Percentiles rank a stretch among this genome's conserved stretches.
Evolutionary conservation across 2,329 filamentous ascomycete species (phyloP).

Genomic region (Neonectria coccinea): DNA sequence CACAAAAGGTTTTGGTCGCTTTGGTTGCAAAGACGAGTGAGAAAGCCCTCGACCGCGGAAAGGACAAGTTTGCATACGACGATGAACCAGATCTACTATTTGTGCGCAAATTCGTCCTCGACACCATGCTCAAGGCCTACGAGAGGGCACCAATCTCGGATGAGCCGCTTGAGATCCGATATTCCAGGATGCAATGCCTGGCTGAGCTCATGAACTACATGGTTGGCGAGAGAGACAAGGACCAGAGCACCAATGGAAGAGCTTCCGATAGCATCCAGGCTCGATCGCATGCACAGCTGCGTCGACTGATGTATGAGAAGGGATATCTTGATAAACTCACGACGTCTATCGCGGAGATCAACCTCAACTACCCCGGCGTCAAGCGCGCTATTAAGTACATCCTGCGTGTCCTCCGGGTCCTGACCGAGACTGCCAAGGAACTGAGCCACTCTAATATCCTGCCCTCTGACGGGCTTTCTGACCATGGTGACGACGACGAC

Average conservation of each 20-base stretch:
- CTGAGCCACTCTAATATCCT: conserved; percentile 86
- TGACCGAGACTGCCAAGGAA: conserved; percentile 88
- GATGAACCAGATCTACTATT: conserved; percentile 88
- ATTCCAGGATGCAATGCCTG: conserved; percentile 86
- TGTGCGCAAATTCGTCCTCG: conserved; percentile 93
- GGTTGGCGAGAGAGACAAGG: conserved; percentile 82
- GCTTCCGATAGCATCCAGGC: conserved; percentile 54
- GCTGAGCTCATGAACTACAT: conserved; percentile 94
- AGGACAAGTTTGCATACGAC: conserved; percentile 73
- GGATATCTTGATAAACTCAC: conserved; percentile 92
- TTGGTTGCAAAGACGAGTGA: conserved; percentile 91
- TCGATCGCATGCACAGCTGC: conserved; percentile 83
- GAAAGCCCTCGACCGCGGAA: conserved; percentile 68
- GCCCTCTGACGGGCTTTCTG: conserved; percentile 72
- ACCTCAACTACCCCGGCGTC: conserved; percentile 92
- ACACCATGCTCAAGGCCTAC: conserved; percentile 91
- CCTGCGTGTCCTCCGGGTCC: conserved; percentile 84
- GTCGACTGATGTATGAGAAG: conserved; percentile 98
- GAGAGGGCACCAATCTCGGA: conserved; percentile 84
- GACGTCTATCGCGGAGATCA: conserved; percentile 92
- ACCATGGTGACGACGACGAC: conserved; percentile 85
- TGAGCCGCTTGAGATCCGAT: conserved; percentile 86
- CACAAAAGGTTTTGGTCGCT: conserved; percentile 86
- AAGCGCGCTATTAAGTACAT: conserved; percentile 98
- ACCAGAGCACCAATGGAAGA: conserved; percentile 59